These are phyloP conservation scores for Geosmithia flava DNA, from an alignment of 2,329 filamentous ascomycete genomes.

Conservation along the genomic window DNA sequence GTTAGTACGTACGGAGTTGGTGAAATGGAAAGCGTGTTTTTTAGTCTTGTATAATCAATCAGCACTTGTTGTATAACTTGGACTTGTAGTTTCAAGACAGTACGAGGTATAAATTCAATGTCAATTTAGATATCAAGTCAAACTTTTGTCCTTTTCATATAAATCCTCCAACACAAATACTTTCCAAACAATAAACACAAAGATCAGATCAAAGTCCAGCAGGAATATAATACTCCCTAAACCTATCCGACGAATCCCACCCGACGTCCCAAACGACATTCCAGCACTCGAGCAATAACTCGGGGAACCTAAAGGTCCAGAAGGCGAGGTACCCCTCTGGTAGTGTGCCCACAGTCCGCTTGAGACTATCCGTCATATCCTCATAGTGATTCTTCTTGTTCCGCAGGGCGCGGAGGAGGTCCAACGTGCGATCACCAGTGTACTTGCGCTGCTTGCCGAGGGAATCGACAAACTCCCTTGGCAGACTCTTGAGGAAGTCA, in stretches of 20 bases:
- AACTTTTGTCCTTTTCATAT: too few relatives aligned
- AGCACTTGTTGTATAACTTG: too few relatives aligned
- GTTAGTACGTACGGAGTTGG: too few relatives aligned
- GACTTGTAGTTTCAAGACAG: too few relatives aligned
- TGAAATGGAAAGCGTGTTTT: not conserved
- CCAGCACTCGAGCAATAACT: conserved; percentile 67
- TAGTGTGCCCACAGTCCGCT: conserved; percentile 53
- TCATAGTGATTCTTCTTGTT: conserved; percentile 99
- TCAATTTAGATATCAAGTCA: too few relatives aligned
- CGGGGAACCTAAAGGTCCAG: conserved; percentile 72
- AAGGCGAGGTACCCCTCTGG: conserved; percentile 75
- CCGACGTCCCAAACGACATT: conserved; percentile 56
- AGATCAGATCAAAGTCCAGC: too few relatives aligned
- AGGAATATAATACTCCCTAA: conserved; percentile 58
- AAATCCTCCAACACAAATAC: too few relatives aligned
- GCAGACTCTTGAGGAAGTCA: conserved; percentile 69
- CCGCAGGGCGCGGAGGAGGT: conserved; percentile 74
- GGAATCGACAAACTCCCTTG: conserved; percentile 74
- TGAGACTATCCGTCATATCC: conserved; percentile 78
- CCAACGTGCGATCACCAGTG: conserved; percentile 69
- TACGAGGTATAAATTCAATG: too few relatives aligned
- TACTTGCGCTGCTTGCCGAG: conserved; percentile 94
- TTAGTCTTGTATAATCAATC: not conserved
- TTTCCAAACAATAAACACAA: too few relatives aligned
- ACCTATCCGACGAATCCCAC: conserved; percentile 52